Conservation (phyloP, 352 stramenopile genomes). For the Phytophthora sansomeana region DNA sequence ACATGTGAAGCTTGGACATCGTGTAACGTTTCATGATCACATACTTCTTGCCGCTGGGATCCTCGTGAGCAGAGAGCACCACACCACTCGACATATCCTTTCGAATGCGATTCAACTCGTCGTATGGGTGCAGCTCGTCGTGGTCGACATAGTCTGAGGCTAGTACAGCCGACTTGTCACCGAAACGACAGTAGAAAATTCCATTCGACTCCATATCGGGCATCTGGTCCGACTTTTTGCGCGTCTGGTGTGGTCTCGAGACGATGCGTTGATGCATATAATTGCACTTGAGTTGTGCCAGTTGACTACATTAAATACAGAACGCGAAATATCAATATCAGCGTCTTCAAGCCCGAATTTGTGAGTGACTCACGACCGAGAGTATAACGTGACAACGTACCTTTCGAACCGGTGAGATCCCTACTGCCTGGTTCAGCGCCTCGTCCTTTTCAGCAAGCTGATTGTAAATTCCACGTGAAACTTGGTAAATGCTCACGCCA, state of each 20-base stretch:
- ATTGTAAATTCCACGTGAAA: constrained; percentile 70
- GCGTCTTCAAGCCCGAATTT: not conserved
- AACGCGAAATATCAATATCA: constrained; percentile 1
- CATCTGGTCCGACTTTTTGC: constrained; percentile 42
- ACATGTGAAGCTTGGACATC: constrained; percentile 82
- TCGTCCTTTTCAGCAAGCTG: constrained; percentile 71
- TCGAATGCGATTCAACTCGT: constrained; percentile 59
- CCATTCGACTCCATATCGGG: constrained; percentile 78
- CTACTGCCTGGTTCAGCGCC: constrained; percentile 55
- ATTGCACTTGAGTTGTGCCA: constrained; percentile 74
- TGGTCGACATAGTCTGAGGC: constrained; percentile 75
- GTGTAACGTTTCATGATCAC: constrained; percentile 77
- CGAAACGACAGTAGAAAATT: constrained; percentile 66
- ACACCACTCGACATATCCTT: constrained; percentile 75
- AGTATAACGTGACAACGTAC: too few species aligned
- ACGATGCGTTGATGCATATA: constrained; percentile 80
- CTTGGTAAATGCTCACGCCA: constrained; percentile 58
- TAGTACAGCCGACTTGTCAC: constrained; percentile 61
- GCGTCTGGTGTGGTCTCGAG: constrained; percentile 56
- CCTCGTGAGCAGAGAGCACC: constrained; percentile 59
- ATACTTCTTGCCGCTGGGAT: constrained; percentile 57
- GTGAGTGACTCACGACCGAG: too few species aligned
- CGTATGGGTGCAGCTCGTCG: constrained; percentile 75
- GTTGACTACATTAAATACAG: constrained; percentile 49
- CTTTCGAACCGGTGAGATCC: constrained; percentile 59